Evolutionary conservation across 768 basidiomycete genomes (phyloP).

Genomic region (Termitomyces sp.): DNA sequence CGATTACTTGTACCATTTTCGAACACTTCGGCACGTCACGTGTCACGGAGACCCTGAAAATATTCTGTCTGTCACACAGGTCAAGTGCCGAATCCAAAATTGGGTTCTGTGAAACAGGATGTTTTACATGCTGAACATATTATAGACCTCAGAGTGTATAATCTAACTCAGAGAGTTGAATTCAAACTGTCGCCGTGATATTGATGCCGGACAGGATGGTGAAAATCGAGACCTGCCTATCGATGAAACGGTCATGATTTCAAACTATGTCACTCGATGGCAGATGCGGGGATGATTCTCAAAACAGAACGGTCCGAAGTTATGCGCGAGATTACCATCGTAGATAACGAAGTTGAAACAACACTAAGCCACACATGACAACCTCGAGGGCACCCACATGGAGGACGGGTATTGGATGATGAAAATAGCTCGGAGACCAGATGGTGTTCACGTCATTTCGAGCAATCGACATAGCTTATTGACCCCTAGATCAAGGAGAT

Average conservation of each 20-base stretch:
- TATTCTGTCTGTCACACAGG: too few relatives aligned
- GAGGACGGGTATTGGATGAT: neutral
- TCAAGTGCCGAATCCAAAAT: too few relatives aligned
- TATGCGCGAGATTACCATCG: neutral
- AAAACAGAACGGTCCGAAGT: neutral
- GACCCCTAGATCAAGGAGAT: slow-evolving; percentile 5
- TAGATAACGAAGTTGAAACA: slow-evolving; percentile 1
- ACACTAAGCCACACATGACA: neutral
- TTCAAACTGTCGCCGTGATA: too few relatives aligned
- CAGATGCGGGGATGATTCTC: neutral
- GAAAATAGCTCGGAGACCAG: slow-evolving; percentile 2
- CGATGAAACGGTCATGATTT: neutral
- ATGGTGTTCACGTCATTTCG: neutral
- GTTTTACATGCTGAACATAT: too few relatives aligned
- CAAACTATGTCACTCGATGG: neutral
- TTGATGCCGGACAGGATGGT: too few relatives aligned
- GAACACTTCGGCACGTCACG: too few relatives aligned
- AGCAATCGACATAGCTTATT: neutral
- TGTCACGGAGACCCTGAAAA: too few relatives aligned
- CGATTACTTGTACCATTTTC: too few relatives aligned
- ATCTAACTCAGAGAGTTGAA: too few relatives aligned
- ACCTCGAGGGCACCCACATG: neutral
- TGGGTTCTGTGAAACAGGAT: too few relatives aligned
- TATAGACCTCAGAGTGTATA: too few relatives aligned
- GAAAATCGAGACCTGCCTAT: too few relatives aligned